A percentile compares a stretch with the other conserved stretches of the same genome.
Evolutionary conservation across 2,329 filamentous ascomycete species (phyloP).

Genomic region (Albifimbria verrucaria): DNA sequence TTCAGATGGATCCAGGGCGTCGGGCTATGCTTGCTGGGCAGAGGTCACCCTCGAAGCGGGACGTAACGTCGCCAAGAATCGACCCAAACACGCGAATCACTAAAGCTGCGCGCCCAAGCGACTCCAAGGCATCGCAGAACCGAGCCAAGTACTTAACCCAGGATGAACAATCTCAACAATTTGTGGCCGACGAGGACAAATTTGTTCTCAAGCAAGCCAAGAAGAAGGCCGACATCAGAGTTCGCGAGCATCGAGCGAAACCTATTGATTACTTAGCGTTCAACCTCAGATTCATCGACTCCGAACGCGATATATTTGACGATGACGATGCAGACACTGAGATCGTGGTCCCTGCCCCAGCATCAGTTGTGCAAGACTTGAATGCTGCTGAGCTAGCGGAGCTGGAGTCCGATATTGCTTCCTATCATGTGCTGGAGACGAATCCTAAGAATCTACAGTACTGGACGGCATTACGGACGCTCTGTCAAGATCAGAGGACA

Average conservation of each 20-base stretch:
- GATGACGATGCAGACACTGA: constrained; percentile 73
- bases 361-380: constrained; percentile 74
- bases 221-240: constrained; percentile 94
- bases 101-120: constrained; percentile 40
- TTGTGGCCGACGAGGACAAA: constrained; percentile 91
- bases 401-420: constrained; percentile 75
- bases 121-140: constrained; percentile 23
- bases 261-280: constrained; percentile 94
- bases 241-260: constrained; percentile 85
- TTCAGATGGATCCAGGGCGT: constrained; percentile 51
- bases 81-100: constrained; percentile 55
- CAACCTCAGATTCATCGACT: constrained; percentile 82
- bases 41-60: constrained; percentile 40
- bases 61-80: constrained; percentile 53
- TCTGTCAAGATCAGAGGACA: constrained; percentile 73
- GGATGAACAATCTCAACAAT: constrained; percentile 75
- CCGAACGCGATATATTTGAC: constrained; percentile 79
- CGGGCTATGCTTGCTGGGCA: constrained; percentile 51
- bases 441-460: constrained; percentile 78
- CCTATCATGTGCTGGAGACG: constrained; percentile 78
- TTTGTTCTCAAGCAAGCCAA: constrained; percentile 97
- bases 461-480: constrained; percentile 85
- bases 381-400: constrained; percentile 65
- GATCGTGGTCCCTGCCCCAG: constrained; percentile 75
- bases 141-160: constrained; percentile 57